A percentile compares a stretch with the other conserved stretches of the same genome.
Conservation (phyloP, 192 early-diverging fungal genomes). For the Gamsiella multidivaricata region DNA sequence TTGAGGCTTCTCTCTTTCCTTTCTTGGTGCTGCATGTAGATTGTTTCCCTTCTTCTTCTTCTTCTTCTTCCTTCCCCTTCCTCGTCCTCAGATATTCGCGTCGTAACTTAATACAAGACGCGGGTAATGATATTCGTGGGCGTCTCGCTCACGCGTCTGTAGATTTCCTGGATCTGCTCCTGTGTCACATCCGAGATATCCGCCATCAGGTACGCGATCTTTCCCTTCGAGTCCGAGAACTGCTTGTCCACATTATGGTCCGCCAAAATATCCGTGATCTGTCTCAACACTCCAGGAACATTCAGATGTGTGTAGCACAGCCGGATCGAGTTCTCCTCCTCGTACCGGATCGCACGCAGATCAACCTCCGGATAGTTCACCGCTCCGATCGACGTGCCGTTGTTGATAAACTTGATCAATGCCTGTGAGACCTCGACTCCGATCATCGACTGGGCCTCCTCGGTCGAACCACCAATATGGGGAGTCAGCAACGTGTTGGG, state of each 20-base stretch:
- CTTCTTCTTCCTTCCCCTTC: neutral
- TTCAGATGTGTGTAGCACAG: slow-evolving; percentile 89
- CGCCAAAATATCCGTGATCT: slow-evolving; percentile 94
- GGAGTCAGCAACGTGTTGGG: slow-evolving; percentile 97
- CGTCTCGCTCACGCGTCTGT: slow-evolving; percentile 69
- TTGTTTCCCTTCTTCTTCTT: neutral
- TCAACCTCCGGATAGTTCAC: slow-evolving; percentile 99
- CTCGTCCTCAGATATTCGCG: neutral
- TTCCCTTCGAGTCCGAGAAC: slow-evolving; percentile 94
- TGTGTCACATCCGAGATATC: slow-evolving; percentile 87
- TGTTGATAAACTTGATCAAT: slow-evolving; percentile 87
- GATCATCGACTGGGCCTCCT: slow-evolving; percentile 98
- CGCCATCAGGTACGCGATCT: slow-evolving; percentile 96
- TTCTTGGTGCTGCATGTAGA: neutral
- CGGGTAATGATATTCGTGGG: slow-evolving; percentile 82
- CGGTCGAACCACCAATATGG: slow-evolving; percentile 99
- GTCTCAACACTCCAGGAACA: slow-evolving; percentile 54
- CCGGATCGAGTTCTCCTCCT: slow-evolving; percentile 81
- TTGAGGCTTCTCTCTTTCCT: slow-evolving; percentile 4
- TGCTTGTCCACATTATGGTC: slow-evolving; percentile 99
- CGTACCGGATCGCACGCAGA: slow-evolving; percentile 82
- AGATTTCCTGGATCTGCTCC: slow-evolving; percentile 75
- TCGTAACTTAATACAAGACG: slow-evolving; percentile 71
- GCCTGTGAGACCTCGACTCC: slow-evolving; percentile 93
- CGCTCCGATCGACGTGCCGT: slow-evolving; percentile 88